phyloP scores from a whole-genome alignment of 768 basidiomycete genomes.

The Lenzites betulinus region DNA sequence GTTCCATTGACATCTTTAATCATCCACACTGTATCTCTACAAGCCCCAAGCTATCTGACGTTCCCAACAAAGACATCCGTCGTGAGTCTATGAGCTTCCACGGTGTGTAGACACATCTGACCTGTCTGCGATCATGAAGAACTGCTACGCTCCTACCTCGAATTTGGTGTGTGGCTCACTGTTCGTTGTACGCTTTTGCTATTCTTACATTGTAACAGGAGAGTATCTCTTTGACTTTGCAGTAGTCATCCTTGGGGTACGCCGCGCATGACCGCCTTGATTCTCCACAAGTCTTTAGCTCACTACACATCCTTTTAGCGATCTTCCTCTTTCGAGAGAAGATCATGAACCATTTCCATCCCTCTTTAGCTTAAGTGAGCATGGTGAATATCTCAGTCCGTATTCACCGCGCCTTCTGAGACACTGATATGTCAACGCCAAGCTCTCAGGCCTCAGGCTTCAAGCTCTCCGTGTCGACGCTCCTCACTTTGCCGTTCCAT shows the following conservation, averaged over 20 bases:
- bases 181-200: neutral
- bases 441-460: neutral
- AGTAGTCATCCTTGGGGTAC: constrained; percentile 79
- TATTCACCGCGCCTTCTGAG: neutral
- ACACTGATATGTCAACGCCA: neutral
- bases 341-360: constrained; percentile 16
- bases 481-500: neutral
- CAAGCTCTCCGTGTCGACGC: neutral
- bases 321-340: constrained; percentile 73
- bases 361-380: neutral
- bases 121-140: constrained; percentile 45
- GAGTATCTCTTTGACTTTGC: constrained; percentile 89
- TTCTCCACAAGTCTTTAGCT: neutral
- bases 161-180: constrained; percentile 56
- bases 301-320: constrained; percentile 44
- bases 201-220: constrained; percentile 43
- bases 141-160: constrained; percentile 74
- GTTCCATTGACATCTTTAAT: neutral
- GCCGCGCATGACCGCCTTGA: constrained; percentile 40
- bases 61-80: constrained; percentile 88
- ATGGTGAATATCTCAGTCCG: neutral
- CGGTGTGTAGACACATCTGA: neutral
- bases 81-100: constrained; percentile 50
- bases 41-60: constrained; percentile 72
- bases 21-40: neutral